Base-by-base conservation (phyloP, 306 rosid genomes). In the Acmispon strigosus region DNA sequence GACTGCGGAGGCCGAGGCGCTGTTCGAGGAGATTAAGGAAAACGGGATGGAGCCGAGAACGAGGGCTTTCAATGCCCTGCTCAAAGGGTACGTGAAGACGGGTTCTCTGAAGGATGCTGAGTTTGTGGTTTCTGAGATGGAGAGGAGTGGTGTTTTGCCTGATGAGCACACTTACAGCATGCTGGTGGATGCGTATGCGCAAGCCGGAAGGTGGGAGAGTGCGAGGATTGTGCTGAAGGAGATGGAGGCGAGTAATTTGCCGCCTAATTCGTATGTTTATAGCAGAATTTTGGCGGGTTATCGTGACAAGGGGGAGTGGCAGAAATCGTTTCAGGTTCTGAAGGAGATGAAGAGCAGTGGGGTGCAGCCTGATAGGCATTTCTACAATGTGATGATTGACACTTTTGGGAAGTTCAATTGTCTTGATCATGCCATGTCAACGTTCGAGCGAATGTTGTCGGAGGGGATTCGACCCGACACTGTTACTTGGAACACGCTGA, bases 341-440 rank as follows among this genome's bases (percentile, higher is more conserved):
- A 86, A 80, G 84, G 96, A 92, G 81, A 92, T 92, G 98, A 88
- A 71, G 77, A 86, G 71, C 32, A 72, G 84, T 77, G 96, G 96
- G 27, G 89, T 90, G 10, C 72, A 53, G 49, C 98, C 98, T 0
- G 96, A 92, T 60, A 81, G 96, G 78, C 91, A 86, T 71, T 92
- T 92, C 67, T 92, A 92, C 84, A 92, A 92, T 81, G 96, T 92
- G 57, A 86, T 92, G 98, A 92, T 90, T 54, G 98, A 90, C 68
- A 88, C 96, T 9, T 88, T 90, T 62, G 98, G 98, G 36, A 92
- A 92, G 82, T 85, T 78, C 50, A 85, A 88, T 56, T 84, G 96
- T 71, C 88, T 92, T 55, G 93, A 92, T 82, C 96, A 92, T 22
- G 98, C 96, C 0, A 83, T 85, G 86, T 76, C 87, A 1, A 81